These are phyloP conservation scores for Hanseniaspora occidentalis DNA, from an alignment of 805 yeast species.

Conservation along the genomic window DNA sequence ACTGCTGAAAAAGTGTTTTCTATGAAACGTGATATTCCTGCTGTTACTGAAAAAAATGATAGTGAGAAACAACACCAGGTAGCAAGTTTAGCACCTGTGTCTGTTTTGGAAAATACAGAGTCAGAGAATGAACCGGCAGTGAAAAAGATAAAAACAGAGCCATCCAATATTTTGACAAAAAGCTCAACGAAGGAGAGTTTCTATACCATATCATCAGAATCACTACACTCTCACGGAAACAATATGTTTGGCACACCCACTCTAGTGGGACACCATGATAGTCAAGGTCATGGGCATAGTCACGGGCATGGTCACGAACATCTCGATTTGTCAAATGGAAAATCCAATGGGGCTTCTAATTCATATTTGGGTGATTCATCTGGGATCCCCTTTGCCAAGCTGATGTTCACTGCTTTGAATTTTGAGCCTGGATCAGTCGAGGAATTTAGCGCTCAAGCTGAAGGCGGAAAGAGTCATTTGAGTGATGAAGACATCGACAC, in stretches of 20 bases:
- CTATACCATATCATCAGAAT: no score
- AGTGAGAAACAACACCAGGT: background rate
- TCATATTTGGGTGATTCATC: slow-evolving; percentile 38
- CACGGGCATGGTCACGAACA: background rate
- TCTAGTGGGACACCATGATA: background rate
- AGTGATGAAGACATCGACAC: slow-evolving; percentile 11
- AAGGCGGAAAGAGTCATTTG: background rate
- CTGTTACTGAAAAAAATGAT: background rate
- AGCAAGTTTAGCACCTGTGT: no score
- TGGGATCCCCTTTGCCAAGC: slow-evolving; percentile 62
- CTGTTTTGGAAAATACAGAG: background rate
- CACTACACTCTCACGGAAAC: background rate
- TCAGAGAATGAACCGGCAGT: background rate
- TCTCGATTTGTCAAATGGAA: background rate
- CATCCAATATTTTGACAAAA: no score
- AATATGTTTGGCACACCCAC: background rate
- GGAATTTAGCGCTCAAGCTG: slow-evolving; percentile 10
- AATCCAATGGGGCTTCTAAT: slow-evolving; percentile 10
- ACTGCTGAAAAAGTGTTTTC: background rate
- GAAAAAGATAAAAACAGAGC: no score
- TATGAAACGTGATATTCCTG: background rate
- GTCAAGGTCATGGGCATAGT: no score
- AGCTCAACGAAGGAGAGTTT: no score
- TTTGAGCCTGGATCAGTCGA: slow-evolving; percentile 29
- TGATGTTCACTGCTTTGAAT: slow-evolving; percentile 68